Conservation (phyloP, 768 basidiomycete genomes). For the Cytidiella melzeri region DNA sequence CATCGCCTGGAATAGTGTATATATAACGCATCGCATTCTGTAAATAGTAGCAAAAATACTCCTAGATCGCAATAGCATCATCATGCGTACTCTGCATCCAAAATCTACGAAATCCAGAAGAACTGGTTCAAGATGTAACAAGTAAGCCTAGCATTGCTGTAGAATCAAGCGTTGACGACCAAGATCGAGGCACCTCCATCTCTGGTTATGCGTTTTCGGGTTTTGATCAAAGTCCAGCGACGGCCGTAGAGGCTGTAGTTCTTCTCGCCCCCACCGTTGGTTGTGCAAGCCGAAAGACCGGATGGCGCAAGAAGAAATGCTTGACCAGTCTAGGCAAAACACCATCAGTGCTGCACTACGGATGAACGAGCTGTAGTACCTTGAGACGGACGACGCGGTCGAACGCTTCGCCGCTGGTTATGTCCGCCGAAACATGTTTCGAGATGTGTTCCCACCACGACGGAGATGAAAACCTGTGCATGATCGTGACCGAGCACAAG, state of each 20-base stretch:
- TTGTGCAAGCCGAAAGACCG: conserved; percentile 40
- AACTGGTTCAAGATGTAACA: too few species aligned
- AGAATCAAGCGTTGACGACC: conserved; percentile 16
- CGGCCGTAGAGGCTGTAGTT: conserved; percentile 46
- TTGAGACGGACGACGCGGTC: conserved; percentile 59
- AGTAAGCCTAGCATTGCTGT: too few species aligned
- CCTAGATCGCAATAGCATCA: neutral
- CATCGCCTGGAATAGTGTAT: neutral
- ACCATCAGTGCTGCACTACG: neutral
- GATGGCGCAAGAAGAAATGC: conserved; percentile 66
- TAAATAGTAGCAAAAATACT: neutral
- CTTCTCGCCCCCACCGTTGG: neutral
- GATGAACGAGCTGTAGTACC: conserved; percentile 30
- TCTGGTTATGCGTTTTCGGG: conserved; percentile 50
- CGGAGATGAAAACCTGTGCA: conserved; percentile 72
- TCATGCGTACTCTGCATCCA: neutral
- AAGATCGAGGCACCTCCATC: conserved; percentile 64
- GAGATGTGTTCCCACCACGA: conserved; percentile 69
- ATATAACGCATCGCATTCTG: neutral
- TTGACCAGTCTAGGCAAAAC: conserved; percentile 57
- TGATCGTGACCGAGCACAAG: conserved; percentile 55
- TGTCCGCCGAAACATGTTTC: conserved; percentile 61
- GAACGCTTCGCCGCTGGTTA: conserved; percentile 53
- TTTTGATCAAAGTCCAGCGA: conserved; percentile 53
- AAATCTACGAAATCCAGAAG: neutral